Percentiles rank a stretch among this genome's conserved stretches.
Conservation (phyloP, 169 alveolate species). For the Babesia sp. region DNA sequence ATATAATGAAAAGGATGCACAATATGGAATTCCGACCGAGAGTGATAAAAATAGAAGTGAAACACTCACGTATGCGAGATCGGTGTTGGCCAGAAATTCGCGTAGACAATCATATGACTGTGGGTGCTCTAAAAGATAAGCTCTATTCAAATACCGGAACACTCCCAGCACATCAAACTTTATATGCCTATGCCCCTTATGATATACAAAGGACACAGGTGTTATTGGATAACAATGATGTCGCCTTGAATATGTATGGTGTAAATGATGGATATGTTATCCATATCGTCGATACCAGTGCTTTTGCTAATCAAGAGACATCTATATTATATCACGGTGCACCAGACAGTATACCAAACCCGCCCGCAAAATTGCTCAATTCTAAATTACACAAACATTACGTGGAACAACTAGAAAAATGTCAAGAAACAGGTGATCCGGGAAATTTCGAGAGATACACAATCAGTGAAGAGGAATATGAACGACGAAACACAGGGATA, state of each 20-base stretch:
- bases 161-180: conserved; percentile 35
- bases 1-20: conserved; percentile 24
- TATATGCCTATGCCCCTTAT: conserved; percentile 63
- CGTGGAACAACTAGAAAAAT: conserved; percentile 44
- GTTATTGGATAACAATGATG: conserved; percentile 37
- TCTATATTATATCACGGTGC: neutral
- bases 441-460: conserved; percentile 69
- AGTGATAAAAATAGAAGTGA: conserved; percentile 57
- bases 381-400: conserved; percentile 29
- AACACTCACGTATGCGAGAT: conserved; percentile 43
- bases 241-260: conserved; percentile 46
- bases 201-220: conserved; percentile 50
- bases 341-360: neutral
- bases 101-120: conserved; percentile 55
- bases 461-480: conserved; percentile 88
- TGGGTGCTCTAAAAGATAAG: conserved; percentile 63
- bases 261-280: conserved; percentile 63
- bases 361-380: conserved; percentile 11
- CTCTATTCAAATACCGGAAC: conserved; percentile 70
- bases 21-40: conserved; percentile 3
- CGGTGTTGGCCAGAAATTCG: conserved; percentile 67
- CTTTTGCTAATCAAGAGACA: neutral
- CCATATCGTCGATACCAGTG: conserved; percentile 12
- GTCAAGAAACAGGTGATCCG: conserved; percentile 25
- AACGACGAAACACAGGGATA: conserved; percentile 76